Base-by-base conservation (phyloP, 768 basidiomycete species). In the Auricularia sp. region DNA sequence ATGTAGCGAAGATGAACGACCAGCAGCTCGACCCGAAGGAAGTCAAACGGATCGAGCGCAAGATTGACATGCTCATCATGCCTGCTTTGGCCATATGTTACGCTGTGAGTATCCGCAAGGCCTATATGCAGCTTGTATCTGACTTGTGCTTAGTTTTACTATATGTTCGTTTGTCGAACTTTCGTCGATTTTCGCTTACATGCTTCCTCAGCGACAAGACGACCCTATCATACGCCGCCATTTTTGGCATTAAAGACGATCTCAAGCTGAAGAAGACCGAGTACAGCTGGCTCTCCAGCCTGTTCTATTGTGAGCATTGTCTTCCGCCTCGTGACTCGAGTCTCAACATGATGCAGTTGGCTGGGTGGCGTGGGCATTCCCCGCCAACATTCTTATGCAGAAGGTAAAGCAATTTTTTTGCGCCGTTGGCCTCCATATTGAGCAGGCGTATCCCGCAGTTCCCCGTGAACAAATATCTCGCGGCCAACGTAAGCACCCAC, bases 331-430 rank as follows among this genome's bases (percentile, higher is more conserved):
- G 11, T 44, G 14, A 7, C 12, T 39, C 36, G 60, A 8, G 18
- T 36, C 36, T 51, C 18, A 51, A 8, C 16, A 8, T 21, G 11
- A 6, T 21, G 18, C 47, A 51, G 47, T 68, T 66, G 73, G 78
- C 14, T 79, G 78, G 77, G 62, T 78, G 3, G 72, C 67, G 3
- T 74, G 78, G 78, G 78, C 77, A 0, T 71, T 80, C 29, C 78
- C 79, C 0, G 75, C 77, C 10, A 79, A 79, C 64, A 35, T 79
- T 42, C 66, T 78, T 59, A 76, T 80, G 73, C 78, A 78, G 64
- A 70, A 72, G 39, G 47, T 51, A 29, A 29, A 29, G 29, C 29
- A 29, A 29, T 29, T 29, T 29, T 56, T 10, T 10, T 21, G 54
- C 54, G 11, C 16, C 54, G 8, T 74, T 44, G 11, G 11, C 43